phyloP scores from a whole-genome alignment of 1,284 basidiomycete species.

The Pterulicium gracile region DNA sequence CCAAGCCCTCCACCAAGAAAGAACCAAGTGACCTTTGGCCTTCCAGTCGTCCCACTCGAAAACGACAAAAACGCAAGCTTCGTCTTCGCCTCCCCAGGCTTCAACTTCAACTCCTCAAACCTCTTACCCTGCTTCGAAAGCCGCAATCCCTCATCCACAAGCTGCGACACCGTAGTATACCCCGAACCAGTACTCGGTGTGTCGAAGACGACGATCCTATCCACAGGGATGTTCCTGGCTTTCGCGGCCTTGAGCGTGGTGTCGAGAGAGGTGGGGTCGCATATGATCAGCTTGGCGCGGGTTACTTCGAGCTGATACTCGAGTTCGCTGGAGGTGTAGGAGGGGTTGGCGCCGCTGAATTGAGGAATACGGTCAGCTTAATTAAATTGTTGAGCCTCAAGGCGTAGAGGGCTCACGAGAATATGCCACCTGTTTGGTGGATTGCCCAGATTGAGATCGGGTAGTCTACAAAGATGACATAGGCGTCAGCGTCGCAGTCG shows the following conservation, averaged over 20 bases:
- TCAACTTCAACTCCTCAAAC: slow-evolving; percentile 24
- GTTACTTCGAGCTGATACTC: slow-evolving; percentile 47
- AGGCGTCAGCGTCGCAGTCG: slow-evolving; percentile 2
- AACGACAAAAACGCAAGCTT: slow-evolving; percentile 69
- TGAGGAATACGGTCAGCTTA: slow-evolving; percentile 14
- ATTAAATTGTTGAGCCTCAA: too few relatives aligned
- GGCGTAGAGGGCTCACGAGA: slow-evolving; percentile 45
- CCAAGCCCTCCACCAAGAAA: too few relatives aligned
- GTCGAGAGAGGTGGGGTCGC: slow-evolving; percentile 43
- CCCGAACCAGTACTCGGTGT: slow-evolving; percentile 7
- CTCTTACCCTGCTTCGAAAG: background rate
- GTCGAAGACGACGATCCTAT: slow-evolving; percentile 44
- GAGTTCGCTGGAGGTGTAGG: slow-evolving; percentile 59
- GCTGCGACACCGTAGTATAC: slow-evolving; percentile 23
- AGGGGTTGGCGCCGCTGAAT: slow-evolving; percentile 46
- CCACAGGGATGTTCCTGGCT: slow-evolving; percentile 29
- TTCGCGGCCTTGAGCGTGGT: slow-evolving; percentile 43
- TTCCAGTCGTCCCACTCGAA: slow-evolving; percentile 61
- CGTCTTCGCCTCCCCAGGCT: slow-evolving; percentile 52
- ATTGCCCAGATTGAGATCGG: slow-evolving; percentile 63
- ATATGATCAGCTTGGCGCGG: slow-evolving; percentile 45
- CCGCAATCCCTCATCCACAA: slow-evolving; percentile 12
- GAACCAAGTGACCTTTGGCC: slow-evolving; percentile 38
- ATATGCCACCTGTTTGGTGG: slow-evolving; percentile 61
- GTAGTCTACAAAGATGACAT: slow-evolving; percentile 52